Conservation (phyloP, 306 rosid species). For the Fagus crenata region DNA sequence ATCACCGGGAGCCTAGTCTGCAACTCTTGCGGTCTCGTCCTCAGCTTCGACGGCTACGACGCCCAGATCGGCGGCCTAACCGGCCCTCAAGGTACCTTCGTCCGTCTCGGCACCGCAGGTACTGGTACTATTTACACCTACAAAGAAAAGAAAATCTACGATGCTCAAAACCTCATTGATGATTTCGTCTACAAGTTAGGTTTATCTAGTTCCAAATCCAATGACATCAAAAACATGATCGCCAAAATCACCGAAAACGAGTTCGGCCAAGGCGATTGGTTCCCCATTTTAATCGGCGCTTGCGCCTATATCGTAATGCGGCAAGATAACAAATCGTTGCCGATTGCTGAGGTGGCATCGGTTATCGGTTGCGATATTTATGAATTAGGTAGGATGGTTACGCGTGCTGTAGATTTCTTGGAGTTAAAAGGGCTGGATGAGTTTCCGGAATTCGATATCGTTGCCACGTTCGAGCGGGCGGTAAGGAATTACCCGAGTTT, state of each 20-base stretch:
- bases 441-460: slow-evolving; percentile 65
- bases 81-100: slow-evolving; percentile 60
- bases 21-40: slow-evolving; percentile 47
- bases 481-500: slow-evolving; percentile 37
- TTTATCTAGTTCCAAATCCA: slow-evolving; percentile 26
- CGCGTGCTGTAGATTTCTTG: slow-evolving; percentile 50
- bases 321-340: slow-evolving; percentile 40
- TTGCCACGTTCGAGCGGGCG: slow-evolving; percentile 49
- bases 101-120: slow-evolving; percentile 56
- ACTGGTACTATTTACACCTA: slow-evolving; percentile 39
- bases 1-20: slow-evolving; percentile 36
- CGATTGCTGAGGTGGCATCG: slow-evolving; percentile 58
- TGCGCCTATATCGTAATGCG: slow-evolving; percentile 68
- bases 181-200: slow-evolving; percentile 45
- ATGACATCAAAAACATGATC: slow-evolving; percentile 45
- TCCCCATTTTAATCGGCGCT: slow-evolving; percentile 63
- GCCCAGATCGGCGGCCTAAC: slow-evolving; percentile 49
- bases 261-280: slow-evolving; percentile 69
- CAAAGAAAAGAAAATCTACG: slow-evolving; percentile 47
- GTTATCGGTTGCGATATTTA: slow-evolving; percentile 48
- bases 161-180: slow-evolving; percentile 46
- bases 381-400: slow-evolving; percentile 65
- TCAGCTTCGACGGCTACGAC: slow-evolving; percentile 49
- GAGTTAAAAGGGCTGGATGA: slow-evolving; percentile 41
- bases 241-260: slow-evolving; percentile 57